Conservation (phyloP, 345 rosid species). For the Lepidium aucheri region DNA sequence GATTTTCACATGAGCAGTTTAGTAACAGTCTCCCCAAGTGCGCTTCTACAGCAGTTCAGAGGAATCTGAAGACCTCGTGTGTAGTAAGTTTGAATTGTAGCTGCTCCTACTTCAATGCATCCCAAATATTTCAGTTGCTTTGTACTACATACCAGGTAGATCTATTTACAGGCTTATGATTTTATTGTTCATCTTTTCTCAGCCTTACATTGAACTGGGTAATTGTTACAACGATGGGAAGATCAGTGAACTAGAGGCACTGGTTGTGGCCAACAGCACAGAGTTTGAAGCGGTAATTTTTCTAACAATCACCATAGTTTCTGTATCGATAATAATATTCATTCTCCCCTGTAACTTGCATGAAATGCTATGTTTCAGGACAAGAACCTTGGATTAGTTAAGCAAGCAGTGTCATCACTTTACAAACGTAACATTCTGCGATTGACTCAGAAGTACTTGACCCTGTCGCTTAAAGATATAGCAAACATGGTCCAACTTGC, state of each 20-base stretch:
- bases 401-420: conserved; percentile 88
- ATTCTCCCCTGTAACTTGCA: conserved; percentile 11
- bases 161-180: conserved; percentile 1
- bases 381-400: conserved; percentile 86
- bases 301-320: conserved; percentile 1
- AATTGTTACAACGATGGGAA: conserved; percentile 57
- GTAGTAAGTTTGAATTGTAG: conserved; percentile 17
- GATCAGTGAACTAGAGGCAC: conserved; percentile 48
- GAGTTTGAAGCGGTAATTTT: conserved; percentile 61
- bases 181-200: conserved; percentile 18
- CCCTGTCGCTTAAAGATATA: conserved; percentile 94
- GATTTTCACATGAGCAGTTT: conserved; percentile 40
- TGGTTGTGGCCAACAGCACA: conserved; percentile 42
- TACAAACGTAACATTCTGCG: conserved; percentile 93
- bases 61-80: conserved; percentile 51
- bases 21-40: conserved; percentile 75
- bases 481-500: conserved; percentile 73
- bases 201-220: conserved; percentile 72
- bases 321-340: background rate
- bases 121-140: background rate
- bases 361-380: conserved; percentile 45
- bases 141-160: background rate
- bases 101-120: background rate
- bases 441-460: conserved; percentile 88
- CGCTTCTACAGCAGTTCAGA: conserved; percentile 76